Base-by-base conservation (phyloP, 129 eudicot genomes). In the Pseudognaphalium luteoalbum region DNA sequence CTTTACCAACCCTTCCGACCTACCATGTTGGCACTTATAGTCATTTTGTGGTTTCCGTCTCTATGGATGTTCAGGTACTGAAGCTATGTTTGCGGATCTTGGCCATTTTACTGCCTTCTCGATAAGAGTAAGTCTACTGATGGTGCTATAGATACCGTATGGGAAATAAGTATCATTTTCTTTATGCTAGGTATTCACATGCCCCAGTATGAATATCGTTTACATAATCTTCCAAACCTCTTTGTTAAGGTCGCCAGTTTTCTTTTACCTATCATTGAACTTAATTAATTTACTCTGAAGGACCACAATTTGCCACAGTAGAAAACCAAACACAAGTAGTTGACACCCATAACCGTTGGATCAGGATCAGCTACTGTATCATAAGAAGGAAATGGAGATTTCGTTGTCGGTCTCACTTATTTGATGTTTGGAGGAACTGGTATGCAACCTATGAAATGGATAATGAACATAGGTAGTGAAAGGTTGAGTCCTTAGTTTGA, bases 11-110 rank as follows among this genome's bases (percentile, higher is more conserved):
- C 14, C 47, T 2, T 10, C 47, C 10, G 47, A 41, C 14, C 47
- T 2, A 41, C 47, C 14, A 9, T 93, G 12, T 44, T 44, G 52
- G 52, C 52, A 12, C 17, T 44, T 12, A 12, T 32, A 32, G 54
- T 56, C 37, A 34, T 16, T 61, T 44, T 44, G 1, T 47, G 50
- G 32, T 62, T 74, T 63, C 11, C n/a, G 29, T 80, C 71, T 74
- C 39, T 58, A 66, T 58, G 4, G 47, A 14, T 70, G 35, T 11
- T 35, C 88, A 94, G 97, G 98, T 64, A 87, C 96, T 33, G 98
- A 94, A 85, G 91, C 98, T 21, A 94, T 91, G 93, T 94, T 91
- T 84, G 98, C 97, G 2, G 98, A 94, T 85, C 88, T 94, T 25
- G 99, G 99, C 78, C 97, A 89, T 71, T 95, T 91, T 73, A 82